A percentile compares a stretch with the other conserved stretches of the same genome.
phyloP scores from a whole-genome alignment of 768 basidiomycete species.

The Phaeotremella skinneri region DNA sequence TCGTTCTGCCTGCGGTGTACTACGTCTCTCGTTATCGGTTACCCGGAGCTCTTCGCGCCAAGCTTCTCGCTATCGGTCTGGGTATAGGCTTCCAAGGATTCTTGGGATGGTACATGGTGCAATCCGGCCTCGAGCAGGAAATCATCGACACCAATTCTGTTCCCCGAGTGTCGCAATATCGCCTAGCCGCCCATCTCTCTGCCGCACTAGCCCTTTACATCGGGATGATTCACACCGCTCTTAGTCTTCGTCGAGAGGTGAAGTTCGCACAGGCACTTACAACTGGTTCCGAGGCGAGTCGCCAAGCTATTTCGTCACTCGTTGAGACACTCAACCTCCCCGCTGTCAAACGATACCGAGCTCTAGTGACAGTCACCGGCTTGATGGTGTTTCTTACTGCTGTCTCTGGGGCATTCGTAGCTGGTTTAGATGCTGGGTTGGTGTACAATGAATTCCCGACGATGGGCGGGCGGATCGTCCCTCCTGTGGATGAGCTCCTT shows the following conservation, averaged over 20 bases:
- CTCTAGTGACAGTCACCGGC: constrained; percentile 62
- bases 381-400: constrained; percentile 87
- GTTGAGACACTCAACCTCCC: constrained; percentile 47
- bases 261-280: constrained; percentile 54
- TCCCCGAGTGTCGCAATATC: constrained; percentile 93
- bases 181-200: constrained; percentile 91
- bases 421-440: constrained; percentile 92
- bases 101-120: constrained; percentile 99
- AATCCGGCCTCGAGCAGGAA: constrained; percentile 84
- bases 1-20: constrained; percentile 79
- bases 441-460: constrained; percentile 97
- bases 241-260: constrained; percentile 75
- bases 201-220: constrained; percentile 86
- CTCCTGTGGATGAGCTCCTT: constrained; percentile 78
- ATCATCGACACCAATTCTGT: constrained; percentile 76
- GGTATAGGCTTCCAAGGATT: constrained; percentile 88
- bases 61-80: constrained; percentile 68
- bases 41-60: constrained; percentile 61
- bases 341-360: constrained; percentile 61
- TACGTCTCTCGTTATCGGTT: constrained; percentile 72
- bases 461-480: constrained; percentile 85
- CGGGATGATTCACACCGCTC: constrained; percentile 81
- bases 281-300: neutral
- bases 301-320: constrained; percentile 5
- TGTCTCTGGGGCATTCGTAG: constrained; percentile 94